Evolutionary conservation across 345 rosid species (phyloP).

Genomic region (Populus simonii): DNA sequence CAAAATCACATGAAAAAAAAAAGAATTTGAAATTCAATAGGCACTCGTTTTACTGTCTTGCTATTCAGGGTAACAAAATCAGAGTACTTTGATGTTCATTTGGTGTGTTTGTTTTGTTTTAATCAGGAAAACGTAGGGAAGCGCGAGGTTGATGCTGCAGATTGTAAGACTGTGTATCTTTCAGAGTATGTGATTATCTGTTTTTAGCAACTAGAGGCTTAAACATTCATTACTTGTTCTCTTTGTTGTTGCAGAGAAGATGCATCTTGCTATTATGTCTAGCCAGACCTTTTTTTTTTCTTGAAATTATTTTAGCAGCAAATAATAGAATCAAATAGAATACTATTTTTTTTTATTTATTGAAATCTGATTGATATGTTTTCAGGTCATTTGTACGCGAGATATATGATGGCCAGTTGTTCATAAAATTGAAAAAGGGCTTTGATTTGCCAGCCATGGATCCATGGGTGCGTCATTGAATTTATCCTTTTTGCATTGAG

Average conservation of each 20-base stretch:
- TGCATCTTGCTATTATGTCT: neutral
- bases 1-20: no score
- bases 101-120: slow-evolving; percentile 1
- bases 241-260: neutral
- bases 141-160: slow-evolving; percentile 76
- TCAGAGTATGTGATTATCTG: slow-evolving; percentile 64
- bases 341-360: no score
- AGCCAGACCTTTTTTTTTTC: neutral
- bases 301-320: no score
- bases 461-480: slow-evolving; percentile 66
- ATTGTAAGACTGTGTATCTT: slow-evolving; percentile 71
- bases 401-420: slow-evolving; percentile 78
- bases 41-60: no score
- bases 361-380: neutral
- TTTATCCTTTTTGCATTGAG: neutral
- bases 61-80: neutral
- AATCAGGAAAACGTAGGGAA: slow-evolving; percentile 61
- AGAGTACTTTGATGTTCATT: neutral
- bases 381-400: slow-evolving; percentile 78
- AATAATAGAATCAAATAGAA: no score
- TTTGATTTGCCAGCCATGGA: slow-evolving; percentile 84
- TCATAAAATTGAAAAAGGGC: slow-evolving; percentile 72
- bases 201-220: neutral
- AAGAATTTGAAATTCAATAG: no score
- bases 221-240: neutral